Evolutionary conservation across 495 filamentous ascomycete genomes (phyloP).

Genomic region (Penicillium antarcticum): DNA sequence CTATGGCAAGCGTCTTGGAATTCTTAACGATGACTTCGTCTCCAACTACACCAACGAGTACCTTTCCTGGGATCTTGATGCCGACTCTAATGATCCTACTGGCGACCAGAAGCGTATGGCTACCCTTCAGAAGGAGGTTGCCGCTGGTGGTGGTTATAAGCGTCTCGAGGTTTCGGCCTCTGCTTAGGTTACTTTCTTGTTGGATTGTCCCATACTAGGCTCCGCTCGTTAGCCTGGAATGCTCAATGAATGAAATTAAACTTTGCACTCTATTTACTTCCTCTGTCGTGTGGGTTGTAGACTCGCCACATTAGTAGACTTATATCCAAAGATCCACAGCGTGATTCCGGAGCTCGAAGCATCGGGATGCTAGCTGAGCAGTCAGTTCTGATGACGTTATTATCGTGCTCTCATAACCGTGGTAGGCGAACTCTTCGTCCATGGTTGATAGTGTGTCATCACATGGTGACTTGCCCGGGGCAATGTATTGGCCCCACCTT

Average conservation of each 20-base stretch:
- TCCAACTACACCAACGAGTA: constrained; percentile 68
- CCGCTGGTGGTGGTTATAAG: constrained; percentile 44
- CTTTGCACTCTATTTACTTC: not conserved
- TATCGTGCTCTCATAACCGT: no score
- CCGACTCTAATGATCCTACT: constrained; percentile 56
- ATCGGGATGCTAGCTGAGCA: no score
- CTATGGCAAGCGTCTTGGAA: constrained; percentile 64
- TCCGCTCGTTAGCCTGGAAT: constrained; percentile 20
- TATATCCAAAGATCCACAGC: no score
- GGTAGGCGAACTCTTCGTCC: no score
- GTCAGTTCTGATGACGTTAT: no score
- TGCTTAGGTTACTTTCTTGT: constrained; percentile 18
- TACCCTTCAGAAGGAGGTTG: constrained; percentile 56
- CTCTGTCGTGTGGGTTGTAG: no score
- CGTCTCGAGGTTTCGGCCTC: constrained; percentile 32
- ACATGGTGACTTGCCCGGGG: no score
- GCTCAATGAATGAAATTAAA: constrained; percentile 3
- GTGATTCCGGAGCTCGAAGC: no score
- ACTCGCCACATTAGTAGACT: no score
- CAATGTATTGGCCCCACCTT: no score
- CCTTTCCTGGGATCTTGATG: constrained; percentile 58
- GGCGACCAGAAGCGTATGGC: constrained; percentile 68
- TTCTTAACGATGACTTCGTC: constrained; percentile 53
- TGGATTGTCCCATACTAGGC: not conserved
- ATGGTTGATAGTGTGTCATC: no score